phyloP scores from a whole-genome alignment of 345 rosid species.

The Eucalyptus lansdowneana region DNA sequence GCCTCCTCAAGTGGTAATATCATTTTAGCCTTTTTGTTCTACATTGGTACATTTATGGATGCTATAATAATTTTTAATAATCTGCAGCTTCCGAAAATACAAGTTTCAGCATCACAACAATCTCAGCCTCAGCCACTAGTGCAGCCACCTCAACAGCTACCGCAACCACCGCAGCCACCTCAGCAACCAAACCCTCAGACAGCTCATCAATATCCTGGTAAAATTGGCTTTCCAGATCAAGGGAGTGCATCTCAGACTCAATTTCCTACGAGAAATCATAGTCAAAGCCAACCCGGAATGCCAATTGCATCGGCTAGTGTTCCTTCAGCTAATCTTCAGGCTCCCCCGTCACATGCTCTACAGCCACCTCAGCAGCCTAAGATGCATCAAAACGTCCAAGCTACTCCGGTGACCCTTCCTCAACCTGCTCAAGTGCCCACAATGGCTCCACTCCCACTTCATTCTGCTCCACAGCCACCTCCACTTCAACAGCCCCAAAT shows the following conservation, averaged over 20 bases:
- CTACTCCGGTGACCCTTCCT: constrained; percentile 28
- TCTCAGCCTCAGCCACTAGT: constrained; percentile 54
- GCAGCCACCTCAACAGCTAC: constrained; percentile 28
- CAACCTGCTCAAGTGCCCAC: constrained; percentile 50
- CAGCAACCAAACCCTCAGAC: constrained; percentile 40
- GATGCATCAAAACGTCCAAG: constrained; percentile 43
- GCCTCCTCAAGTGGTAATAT: constrained; percentile 75
- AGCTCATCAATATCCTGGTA: constrained; percentile 25
- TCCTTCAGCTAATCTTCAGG: constrained; percentile 39
- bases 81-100: constrained; percentile 61
- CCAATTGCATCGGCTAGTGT: constrained; percentile 30
- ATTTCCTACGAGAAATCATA: constrained; percentile 47
- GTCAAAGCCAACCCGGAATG: constrained; percentile 31
- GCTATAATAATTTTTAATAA: background rate
- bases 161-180: constrained; percentile 25
- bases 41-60: background rate
- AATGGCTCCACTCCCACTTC: constrained; percentile 35
- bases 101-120: constrained; percentile 33
- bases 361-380: constrained; percentile 54
- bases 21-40: background rate
- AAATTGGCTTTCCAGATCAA: constrained; percentile 44
- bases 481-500: constrained; percentile 51
- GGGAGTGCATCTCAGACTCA: constrained; percentile 30
- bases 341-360: constrained; percentile 47
- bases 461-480: constrained; percentile 42